phyloP scores from a whole-genome alignment of 768 basidiomycete genomes.

The Psilocybe tampanensis region DNA sequence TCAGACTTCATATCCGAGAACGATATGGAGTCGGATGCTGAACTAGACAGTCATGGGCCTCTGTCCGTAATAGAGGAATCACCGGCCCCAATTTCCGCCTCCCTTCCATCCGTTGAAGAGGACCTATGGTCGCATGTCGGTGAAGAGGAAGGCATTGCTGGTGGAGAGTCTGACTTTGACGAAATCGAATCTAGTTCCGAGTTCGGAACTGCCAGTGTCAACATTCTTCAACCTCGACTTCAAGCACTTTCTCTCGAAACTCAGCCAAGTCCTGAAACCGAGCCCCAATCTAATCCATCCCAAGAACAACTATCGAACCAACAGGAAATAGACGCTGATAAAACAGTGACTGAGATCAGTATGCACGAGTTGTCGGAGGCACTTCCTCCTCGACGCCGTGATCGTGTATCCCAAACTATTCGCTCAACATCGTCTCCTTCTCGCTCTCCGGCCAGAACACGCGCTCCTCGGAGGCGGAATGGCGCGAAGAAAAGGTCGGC shows the following conservation, averaged over 20 bases:
- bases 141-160: constrained; percentile 10
- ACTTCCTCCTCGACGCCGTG: constrained; percentile 31
- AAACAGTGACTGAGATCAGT: constrained; percentile 21
- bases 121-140: constrained; percentile 23
- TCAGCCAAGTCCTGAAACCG: neutral
- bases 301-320: neutral
- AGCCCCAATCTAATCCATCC: neutral
- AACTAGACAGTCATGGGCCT: constrained; percentile 37
- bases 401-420: constrained; percentile 16
- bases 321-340: constrained; percentile 11
- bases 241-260: constrained; percentile 15
- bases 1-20: constrained; percentile 55
- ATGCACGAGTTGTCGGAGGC: constrained; percentile 26
- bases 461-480: constrained; percentile 21
- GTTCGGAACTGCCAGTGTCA: constrained; percentile 23
- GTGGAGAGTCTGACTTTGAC: constrained; percentile 19
- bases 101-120: constrained; percentile 31
- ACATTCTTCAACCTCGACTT: constrained; percentile 22
- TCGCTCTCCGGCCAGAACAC: constrained; percentile 50
- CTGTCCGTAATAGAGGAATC: constrained; percentile 31
- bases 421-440: constrained; percentile 57
- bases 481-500: constrained; percentile 22
- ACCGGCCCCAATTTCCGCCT: neutral
- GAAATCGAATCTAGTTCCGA: constrained; percentile 29
- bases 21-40: constrained; percentile 50